Base-by-base conservation (phyloP, 2,329 filamentous ascomycete genomes). In the Coniella lustricola region DNA sequence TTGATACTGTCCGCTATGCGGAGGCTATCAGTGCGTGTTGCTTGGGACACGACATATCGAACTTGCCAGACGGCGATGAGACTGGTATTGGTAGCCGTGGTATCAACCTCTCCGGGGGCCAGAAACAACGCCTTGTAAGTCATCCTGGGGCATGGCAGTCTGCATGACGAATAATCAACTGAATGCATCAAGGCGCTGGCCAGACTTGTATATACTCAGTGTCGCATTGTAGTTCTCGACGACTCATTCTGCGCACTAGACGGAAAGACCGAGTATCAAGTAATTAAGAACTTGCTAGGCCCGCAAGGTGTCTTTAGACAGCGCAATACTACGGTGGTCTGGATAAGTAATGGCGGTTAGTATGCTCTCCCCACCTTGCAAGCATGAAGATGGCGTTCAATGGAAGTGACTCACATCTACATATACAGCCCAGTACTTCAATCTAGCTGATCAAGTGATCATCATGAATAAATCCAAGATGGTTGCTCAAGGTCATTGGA, bases 381-480 rank as follows among this genome's bases (percentile, higher is more conserved):
- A 1, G 31, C 46, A 42, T 32, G 49, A 18, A 9, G 13, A 14
- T 10, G 21, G 4, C 16, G 52, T 16, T 51, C 38, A 22, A 3
- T 7, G 12, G 46, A 32, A 29, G 3, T n/a, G 29, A 14, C 40
- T 42, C 16, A 42, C 29, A 16, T 14, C 29, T 41, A 13, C 17
- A 17, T 20, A n/a, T 20, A n/a, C n/a, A 61, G 64, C 60, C 2
- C 58, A 64, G 25, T 60, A 67, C 44, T 67, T 74, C 12, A 57
- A 63, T 16, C 52, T 68, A 5, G 67, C 66, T 8, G 69, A 74
- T 54, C 59, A 69, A 5, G 57, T 75, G 10, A 52, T 74, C 14
- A 57, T 70, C 3, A 62, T 75, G 1, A 61, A 63, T 36, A 39
- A 62, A 39, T 61, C 62, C 2, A 57, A 54, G 1, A 62, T 74